Base-by-base conservation (phyloP, 2,329 filamentous ascomycete genomes). In the Verticillium albo-atrum region DNA sequence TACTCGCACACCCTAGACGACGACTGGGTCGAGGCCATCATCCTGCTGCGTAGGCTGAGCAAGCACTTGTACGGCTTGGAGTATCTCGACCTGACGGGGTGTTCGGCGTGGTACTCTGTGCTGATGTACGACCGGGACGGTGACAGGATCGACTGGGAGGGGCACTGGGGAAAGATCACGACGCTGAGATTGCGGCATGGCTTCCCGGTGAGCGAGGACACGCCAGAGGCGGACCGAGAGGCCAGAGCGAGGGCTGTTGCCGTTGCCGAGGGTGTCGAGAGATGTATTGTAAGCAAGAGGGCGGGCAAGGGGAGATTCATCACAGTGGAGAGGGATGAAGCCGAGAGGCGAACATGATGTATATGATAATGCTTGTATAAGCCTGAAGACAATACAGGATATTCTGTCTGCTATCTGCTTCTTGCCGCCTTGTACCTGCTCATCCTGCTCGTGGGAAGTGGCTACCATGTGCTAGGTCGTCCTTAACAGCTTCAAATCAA, bases 11-110 rank as follows among this genome's bases (percentile, higher is more conserved):
- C 74, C 1, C 71, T 86, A 3, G 84, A 87, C 63, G 72, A 79
- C 37, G 84, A 88, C 70, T 88, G 82, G 80, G 78, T 77, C 27
- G 85, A 88, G 68, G 82, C 84, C 0, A 77, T 86, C 5, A 69
- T 83, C 20, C 70, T 88, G 2, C 70, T 88, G 55, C 78, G 80
- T 55, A 77, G 80, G 62, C 72, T 89, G 14, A 83, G 82, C 69
- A 77, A 75, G 61, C 73, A 71, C 23, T 72, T 86, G 7, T 88
- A 88, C 66, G 71, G 80, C 20, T 75, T 89, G 2, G 84, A 87
- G 67, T 85, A 83, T 56, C 74, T 89, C 7, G 84, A 88, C 66
- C 70, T 89, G 42, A 86, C 82, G 0, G 86, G 85, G 1, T 88
- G 86, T 63, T 72, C 70, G 0, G 69, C 77, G 17, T 89, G 86